Evolutionary conservation across 1,139 yeast genomes (phyloP).

Genomic region (Pichia sp.): DNA sequence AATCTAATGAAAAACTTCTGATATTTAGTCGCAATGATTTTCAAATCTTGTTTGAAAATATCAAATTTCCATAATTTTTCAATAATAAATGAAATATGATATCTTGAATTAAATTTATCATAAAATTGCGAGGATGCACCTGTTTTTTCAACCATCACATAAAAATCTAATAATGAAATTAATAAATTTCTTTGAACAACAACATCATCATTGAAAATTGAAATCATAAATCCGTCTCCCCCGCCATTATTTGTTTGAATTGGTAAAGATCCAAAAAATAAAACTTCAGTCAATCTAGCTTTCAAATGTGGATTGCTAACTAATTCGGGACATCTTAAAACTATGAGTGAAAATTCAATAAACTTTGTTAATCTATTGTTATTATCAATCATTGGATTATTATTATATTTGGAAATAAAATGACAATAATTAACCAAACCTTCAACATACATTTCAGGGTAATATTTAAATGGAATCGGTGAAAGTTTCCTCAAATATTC

Average conservation of each 20-base stretch:
- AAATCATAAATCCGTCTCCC: constrained; percentile 66
- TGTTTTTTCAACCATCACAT: constrained; percentile 92
- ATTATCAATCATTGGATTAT: constrained; percentile 54
- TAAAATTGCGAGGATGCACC: constrained; percentile 94
- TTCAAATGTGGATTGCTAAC: constrained; percentile 92
- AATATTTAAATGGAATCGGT: constrained; percentile 73
- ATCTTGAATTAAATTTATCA: constrained; percentile 89
- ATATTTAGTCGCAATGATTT: constrained; percentile 55
- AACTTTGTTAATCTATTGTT: constrained; percentile 47
- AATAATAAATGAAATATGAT: constrained; percentile 74
- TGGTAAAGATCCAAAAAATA: constrained; percentile 70
- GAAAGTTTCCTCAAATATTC: constrained; percentile 59
- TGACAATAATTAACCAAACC: constrained; percentile 74
- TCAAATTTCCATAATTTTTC: constrained; percentile 79
- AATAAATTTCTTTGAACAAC: constrained; percentile 61
- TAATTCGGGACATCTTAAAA: constrained; percentile 78
- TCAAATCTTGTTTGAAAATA: constrained; percentile 60
- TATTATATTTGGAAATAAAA: constrained; percentile 52
- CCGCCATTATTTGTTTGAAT: constrained; percentile 27
- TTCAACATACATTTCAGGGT: constrained; percentile 82
- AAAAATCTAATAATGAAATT: constrained; percentile 79
- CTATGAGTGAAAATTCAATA: constrained; percentile 64
- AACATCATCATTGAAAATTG: constrained; percentile 56
- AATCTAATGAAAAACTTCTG: constrained; percentile 84
- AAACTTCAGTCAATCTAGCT: constrained; percentile 71